These are phyloP conservation scores for Curvularia hawaiiensis DNA, from an alignment of 2,329 filamentous ascomycete species.

Conservation along the genomic window DNA sequence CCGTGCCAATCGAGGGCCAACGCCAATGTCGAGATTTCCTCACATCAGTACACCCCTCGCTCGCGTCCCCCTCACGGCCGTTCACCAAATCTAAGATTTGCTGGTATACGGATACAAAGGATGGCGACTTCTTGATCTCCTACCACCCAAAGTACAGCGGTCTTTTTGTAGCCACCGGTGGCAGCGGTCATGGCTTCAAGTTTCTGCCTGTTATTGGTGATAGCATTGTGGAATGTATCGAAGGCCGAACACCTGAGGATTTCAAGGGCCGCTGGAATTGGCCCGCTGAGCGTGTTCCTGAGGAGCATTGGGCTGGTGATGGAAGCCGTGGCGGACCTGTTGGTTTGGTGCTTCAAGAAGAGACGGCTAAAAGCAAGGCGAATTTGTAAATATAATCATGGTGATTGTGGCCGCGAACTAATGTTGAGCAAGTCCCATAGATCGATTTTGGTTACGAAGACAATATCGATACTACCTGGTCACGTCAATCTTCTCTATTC, in stretches of 20 bases:
- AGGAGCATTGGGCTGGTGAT: conserved; percentile 46
- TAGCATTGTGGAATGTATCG: conserved; percentile 59
- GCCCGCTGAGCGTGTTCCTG: conserved; percentile 47
- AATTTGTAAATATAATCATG: conserved; percentile 31
- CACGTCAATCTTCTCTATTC: neutral
- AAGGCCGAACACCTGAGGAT: conserved; percentile 49
- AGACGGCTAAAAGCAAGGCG: conserved; percentile 45
- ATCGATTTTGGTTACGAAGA: neutral
- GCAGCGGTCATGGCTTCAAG: conserved; percentile 67
- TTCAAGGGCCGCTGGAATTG: conserved; percentile 68
- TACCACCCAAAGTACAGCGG: conserved; percentile 57
- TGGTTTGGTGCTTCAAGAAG: conserved; percentile 48
- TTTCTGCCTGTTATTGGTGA: conserved; percentile 64
- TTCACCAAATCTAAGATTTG: conserved; percentile 57
- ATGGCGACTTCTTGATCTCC: conserved; percentile 61
- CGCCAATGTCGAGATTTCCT: conserved; percentile 41
- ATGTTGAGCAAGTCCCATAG: neutral
- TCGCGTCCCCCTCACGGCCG: conserved; percentile 45
- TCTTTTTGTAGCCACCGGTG: conserved; percentile 65
- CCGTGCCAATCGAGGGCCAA: conserved; percentile 43
- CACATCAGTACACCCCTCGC: conserved; percentile 32
- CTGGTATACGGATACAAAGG: conserved; percentile 63
- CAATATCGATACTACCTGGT: neutral
- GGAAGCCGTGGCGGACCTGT: conserved; percentile 46
- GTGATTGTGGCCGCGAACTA: neutral